Evolutionary conservation across 129 eudicot genomes (phyloP).

Genomic region (Tagetes patula): DNA sequence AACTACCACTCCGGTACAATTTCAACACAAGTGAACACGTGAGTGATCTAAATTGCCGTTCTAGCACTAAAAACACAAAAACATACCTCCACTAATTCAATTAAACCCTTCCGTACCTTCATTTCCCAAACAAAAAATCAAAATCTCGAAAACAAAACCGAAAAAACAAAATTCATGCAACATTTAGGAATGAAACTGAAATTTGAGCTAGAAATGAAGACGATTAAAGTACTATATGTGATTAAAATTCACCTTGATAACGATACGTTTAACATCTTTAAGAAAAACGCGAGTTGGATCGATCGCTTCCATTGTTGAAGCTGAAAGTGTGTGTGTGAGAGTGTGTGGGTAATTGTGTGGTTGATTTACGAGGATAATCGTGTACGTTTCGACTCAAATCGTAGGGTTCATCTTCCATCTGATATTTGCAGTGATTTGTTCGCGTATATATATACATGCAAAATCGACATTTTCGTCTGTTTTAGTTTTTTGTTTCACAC

Average conservation of each 20-base stretch:
- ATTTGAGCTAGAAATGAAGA: slow-evolving; percentile 4
- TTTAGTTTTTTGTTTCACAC: slow-evolving; percentile 18
- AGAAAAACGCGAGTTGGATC: slow-evolving; percentile 74
- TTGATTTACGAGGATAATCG: slow-evolving; percentile 31
- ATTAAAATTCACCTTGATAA: slow-evolving; percentile 55
- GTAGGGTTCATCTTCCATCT: slow-evolving; percentile 39
- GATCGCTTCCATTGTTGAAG: slow-evolving; percentile 47
- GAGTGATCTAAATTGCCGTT: neutral
- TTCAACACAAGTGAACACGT: neutral
- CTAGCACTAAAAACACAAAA: slow-evolving; percentile 4
- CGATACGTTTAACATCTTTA: slow-evolving; percentile 74
- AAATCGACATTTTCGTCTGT: slow-evolving; percentile 13
- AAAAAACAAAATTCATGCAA: neutral
- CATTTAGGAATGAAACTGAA: slow-evolving; percentile 14
- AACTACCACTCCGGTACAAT: slow-evolving; percentile 19
- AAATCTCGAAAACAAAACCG: slow-evolving; percentile 15
- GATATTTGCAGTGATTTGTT: slow-evolving; percentile 24
- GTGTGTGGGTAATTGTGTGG: neutral
- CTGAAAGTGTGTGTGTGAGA: neutral
- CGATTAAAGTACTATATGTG: slow-evolving; percentile 1
- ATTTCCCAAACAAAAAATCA: slow-evolving; percentile 11
- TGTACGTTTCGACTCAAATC: slow-evolving; percentile 29
- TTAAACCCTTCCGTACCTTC: slow-evolving; percentile 10
- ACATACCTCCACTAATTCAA: slow-evolving; percentile 1
- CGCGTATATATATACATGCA: slow-evolving; percentile 37